phyloP scores from a whole-genome alignment of 2,329 filamentous ascomycete genomes.

The Ciborinia camelliae region DNA sequence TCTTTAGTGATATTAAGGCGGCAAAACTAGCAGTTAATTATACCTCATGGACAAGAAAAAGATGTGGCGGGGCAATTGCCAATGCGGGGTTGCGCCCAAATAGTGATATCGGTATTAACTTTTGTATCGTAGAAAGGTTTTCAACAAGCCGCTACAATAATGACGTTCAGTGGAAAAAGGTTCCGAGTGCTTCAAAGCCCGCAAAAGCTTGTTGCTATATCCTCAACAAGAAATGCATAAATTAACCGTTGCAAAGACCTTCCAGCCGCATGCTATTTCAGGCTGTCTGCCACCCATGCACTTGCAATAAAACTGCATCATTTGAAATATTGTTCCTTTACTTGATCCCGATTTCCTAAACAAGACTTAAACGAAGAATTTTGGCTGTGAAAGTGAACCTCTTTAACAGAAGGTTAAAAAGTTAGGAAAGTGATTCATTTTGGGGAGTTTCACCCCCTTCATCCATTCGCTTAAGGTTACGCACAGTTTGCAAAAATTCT shows the following conservation, averaged over 20 bases:
- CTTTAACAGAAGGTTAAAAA: neutral
- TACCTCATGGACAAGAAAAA: too few species aligned
- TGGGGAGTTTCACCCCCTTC: neutral
- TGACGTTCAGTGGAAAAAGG: too few species aligned
- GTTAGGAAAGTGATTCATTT: neutral
- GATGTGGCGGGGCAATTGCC: too few species aligned
- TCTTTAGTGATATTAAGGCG: too few species aligned
- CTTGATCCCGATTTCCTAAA: neutral
- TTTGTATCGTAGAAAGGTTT: too few species aligned
- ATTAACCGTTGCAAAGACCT: neutral
- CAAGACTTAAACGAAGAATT: neutral
- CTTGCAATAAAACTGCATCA: neutral
- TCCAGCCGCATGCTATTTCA: neutral
- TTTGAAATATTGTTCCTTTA: neutral
- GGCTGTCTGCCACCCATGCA: neutral
- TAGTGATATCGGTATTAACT: too few species aligned
- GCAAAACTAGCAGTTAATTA: too few species aligned
- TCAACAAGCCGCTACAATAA: too few species aligned
- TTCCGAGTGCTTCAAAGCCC: too few species aligned
- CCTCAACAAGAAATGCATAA: neutral
- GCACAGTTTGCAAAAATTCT: neutral
- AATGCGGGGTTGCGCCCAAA: too few species aligned
- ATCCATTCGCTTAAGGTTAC: constrained; percentile 5
- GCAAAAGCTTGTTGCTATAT: too few species aligned
- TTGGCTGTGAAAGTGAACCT: too few species aligned